Base-by-base conservation (phyloP, 2,329 filamentous ascomycete genomes). In the Alternaria novae-zelandiae region DNA sequence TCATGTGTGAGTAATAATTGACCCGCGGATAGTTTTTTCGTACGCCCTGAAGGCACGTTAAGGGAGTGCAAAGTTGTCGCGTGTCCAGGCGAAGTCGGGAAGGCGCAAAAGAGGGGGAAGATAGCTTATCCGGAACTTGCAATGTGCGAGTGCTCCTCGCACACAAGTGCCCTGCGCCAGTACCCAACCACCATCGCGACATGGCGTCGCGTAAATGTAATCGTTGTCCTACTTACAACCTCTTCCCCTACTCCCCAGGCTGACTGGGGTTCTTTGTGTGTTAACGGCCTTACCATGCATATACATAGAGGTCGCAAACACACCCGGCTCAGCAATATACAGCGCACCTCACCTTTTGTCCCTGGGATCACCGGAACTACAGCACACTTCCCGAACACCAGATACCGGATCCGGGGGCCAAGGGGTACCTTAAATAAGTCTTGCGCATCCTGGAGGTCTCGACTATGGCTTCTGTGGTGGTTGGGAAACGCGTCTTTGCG, bases 61-160 rank as follows among this genome's bases (percentile, higher is more conserved):
- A 59, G 12, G 44, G 44, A 59, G 60, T 57, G 59, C 36, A 53
- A 46, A 58, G 59, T 28, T 30, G 59, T 58, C 26, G 26, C 36
- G 47, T 15, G 30, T 54, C 25, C 32, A 46, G 49, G 44, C 26
- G 44, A 54, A 30, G 46, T 49, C 60, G 50, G 56, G 32, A 55
- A 46, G 30, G 20, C 44, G 58, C 32, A 17, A 58, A 56, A 36
- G 60, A 63, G 30, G 43, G 43, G 63, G 63, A 63, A 65, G 56
- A 65, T 63, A 53, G 51, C 63, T 65, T 63, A 59, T 51, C 63
- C 63, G 63, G 59, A 49, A 25, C 55, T 45, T 55, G 45, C 60
- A 45, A 20, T 51, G 45, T 47, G 50, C 44, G 15, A 47, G 36
- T 55, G 41, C 30, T 54, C 44, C 17, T 25, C 47, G 23, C 49